Conservation (phyloP, 345 rosid genomes). For the Fremontodendron californicum region DNA sequence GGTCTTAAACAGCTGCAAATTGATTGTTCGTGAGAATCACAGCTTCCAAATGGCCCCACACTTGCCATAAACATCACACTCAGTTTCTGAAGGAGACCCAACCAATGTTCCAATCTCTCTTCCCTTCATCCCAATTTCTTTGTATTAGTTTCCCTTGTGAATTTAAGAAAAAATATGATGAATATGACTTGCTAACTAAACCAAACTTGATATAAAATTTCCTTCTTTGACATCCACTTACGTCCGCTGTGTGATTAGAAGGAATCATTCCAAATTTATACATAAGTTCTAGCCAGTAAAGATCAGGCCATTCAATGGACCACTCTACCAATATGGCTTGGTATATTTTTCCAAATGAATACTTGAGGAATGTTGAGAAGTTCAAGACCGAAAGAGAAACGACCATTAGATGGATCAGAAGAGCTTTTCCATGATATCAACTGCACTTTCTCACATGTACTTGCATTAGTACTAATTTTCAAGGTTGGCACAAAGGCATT, state of each 20-base stretch:
- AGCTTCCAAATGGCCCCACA: constrained; percentile 47
- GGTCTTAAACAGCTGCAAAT: constrained; percentile 51
- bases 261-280: constrained; percentile 8
- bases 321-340: constrained; percentile 41
- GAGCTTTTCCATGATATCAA: constrained; percentile 52
- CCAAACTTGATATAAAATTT: constrained; percentile 7
- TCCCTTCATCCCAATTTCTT: constrained; percentile 15
- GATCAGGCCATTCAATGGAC: constrained; percentile 52
- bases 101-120: constrained; percentile 8
- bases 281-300: constrained; percentile 26
- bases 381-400: constrained; percentile 33
- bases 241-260: too few species aligned
- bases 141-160: constrained; percentile 28
- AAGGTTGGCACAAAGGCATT: constrained; percentile 30
- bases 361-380: constrained; percentile 26
- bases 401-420: too few species aligned
- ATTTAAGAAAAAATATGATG: not conserved
- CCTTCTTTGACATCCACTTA: constrained; percentile 20
- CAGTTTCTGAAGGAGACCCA: constrained; percentile 1
- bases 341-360: constrained; percentile 38
- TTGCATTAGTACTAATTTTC: constrained; percentile 22
- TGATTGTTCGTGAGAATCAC: constrained; percentile 16
- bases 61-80: constrained; percentile 40
- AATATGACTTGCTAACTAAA: not conserved
- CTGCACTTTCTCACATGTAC: constrained; percentile 23